A percentile compares a stretch with the other conserved stretches of the same genome.
Evolutionary conservation across 495 filamentous ascomycete species (phyloP).

Genomic region (Podospora conica): DNA sequence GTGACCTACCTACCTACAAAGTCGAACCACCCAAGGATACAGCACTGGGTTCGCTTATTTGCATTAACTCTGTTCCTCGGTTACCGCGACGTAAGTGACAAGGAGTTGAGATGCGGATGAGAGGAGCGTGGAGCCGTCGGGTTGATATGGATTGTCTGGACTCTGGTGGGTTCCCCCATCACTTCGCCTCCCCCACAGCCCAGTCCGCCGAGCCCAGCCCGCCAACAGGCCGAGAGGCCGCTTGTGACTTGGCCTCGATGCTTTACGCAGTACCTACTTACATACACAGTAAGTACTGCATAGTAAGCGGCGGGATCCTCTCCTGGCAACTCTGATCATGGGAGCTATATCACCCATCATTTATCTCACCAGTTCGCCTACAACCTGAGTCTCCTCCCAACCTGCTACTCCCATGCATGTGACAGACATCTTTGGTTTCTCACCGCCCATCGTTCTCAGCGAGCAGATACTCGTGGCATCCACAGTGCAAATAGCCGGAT

Average conservation of each 20-base stretch:
- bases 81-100: neutral
- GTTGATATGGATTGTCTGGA: neutral
- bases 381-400: no score
- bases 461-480: neutral
- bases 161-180: no score
- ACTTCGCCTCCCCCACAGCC: neutral
- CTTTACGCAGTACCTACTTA: no score
- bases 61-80: neutral
- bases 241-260: neutral
- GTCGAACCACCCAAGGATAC: neutral
- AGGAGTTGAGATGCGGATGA: no score
- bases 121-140: neutral
- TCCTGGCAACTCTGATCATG: neutral
- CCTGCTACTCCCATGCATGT: neutral
- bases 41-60: neutral
- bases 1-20: neutral
- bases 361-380: no score
- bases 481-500: neutral
- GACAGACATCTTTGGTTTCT: neutral
- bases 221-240: neutral
- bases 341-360: neutral
- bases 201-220: neutral
- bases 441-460: neutral
- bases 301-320: no score
- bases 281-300: no score